Conservation (phyloP, 2,329 filamentous ascomycete genomes). For the Incumbomyces lentus region DNA sequence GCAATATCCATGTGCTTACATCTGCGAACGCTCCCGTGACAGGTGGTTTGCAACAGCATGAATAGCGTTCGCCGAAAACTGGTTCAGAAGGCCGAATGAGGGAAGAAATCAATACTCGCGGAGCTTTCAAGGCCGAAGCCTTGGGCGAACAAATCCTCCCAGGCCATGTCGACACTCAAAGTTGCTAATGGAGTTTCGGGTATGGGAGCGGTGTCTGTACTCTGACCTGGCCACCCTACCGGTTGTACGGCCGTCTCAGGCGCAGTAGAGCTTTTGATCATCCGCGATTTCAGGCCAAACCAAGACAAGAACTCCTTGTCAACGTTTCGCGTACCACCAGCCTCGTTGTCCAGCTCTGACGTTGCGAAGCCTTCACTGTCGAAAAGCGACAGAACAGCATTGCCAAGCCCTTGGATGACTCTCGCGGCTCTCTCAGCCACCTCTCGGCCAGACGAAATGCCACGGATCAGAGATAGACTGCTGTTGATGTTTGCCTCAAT, state of each 20-base stretch:
- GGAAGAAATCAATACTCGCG: constrained; percentile 7
- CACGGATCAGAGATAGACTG: constrained; percentile 2
- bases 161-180: constrained; percentile 6
- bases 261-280: neutral
- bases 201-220: neutral
- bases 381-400: constrained; percentile 16
- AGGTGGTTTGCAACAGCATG: too few species aligned
- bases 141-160: constrained; percentile 7
- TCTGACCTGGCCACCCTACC: neutral
- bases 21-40: too few species aligned
- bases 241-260: neutral
- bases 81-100: constrained; percentile 4
- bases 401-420: constrained; percentile 16
- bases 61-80: too few species aligned
- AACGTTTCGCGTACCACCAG: constrained; percentile 7
- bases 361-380: constrained; percentile 9
- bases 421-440: constrained; percentile 16
- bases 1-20: too few species aligned
- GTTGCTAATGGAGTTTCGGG: constrained; percentile 3
- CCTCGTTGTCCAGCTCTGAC: neutral
- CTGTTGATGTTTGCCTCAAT: constrained; percentile 8
- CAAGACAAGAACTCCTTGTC: constrained; percentile 21
- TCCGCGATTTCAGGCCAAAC: constrained; percentile 19
- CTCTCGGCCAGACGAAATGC: constrained; percentile 11
- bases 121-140: constrained; percentile 6